Conservation (phyloP, 768 basidiomycete genomes). For the Podaxis sp. region DNA sequence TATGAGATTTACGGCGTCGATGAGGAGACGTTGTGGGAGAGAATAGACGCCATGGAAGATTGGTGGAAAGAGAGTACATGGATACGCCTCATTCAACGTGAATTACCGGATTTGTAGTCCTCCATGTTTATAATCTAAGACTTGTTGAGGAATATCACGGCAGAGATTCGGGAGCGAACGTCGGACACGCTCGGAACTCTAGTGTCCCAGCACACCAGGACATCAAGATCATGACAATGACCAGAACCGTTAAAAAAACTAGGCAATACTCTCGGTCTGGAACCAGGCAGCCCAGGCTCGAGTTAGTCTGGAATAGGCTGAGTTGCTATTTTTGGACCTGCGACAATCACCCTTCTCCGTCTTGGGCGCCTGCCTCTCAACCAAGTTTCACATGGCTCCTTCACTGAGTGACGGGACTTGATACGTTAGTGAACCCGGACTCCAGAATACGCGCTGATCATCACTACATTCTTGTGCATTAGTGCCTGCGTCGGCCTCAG, state of each 20-base stretch:
- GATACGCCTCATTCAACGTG: slow-evolving; percentile 76
- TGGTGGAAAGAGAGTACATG: slow-evolving; percentile 96
- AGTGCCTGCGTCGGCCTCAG: neutral
- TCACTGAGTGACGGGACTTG: neutral
- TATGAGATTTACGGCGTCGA: slow-evolving; percentile 87
- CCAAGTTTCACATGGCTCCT: neutral
- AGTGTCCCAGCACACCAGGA: neutral
- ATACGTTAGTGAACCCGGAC: too few species aligned
- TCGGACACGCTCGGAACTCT: too few species aligned
- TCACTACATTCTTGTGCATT: too few species aligned
- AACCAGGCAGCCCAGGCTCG: neutral
- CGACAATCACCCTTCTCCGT: neutral
- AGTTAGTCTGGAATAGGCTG: neutral
- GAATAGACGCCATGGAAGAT: slow-evolving; percentile 78
- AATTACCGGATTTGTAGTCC: slow-evolving; percentile 70
- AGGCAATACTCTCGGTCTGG: neutral
- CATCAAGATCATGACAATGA: neutral
- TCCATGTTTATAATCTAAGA: neutral
- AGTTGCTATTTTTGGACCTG: neutral
- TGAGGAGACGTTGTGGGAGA: slow-evolving; percentile 84
- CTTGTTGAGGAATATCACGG: neutral
- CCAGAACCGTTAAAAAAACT: neutral
- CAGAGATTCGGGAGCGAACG: too few species aligned
- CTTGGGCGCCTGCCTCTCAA: neutral
- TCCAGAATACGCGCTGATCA: too few species aligned